A percentile compares a stretch with the other conserved stretches of the same genome.
Evolutionary conservation across 2,329 filamentous ascomycete genomes (phyloP).

Genomic region (Eurotiales sp.): DNA sequence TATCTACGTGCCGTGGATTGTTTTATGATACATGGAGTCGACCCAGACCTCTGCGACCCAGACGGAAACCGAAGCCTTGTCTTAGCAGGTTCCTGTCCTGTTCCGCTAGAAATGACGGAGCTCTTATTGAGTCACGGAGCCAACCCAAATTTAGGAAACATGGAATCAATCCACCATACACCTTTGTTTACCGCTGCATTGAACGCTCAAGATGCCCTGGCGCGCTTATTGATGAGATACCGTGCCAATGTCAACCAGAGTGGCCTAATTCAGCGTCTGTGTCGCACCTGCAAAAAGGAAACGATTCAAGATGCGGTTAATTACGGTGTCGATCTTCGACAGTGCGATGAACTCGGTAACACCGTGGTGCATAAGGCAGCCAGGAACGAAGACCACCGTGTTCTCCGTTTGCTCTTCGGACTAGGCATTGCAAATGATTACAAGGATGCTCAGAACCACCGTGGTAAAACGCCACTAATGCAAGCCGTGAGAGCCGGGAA

Average conservation of each 20-base stretch:
- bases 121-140: conserved; percentile 7
- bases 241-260: background rate
- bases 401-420: background rate
- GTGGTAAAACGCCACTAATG: conserved; percentile 5
- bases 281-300: background rate
- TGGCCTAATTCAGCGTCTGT: background rate
- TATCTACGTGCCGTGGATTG: background rate
- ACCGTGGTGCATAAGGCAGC: conserved; percentile 6
- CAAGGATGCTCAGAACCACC: background rate
- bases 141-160: background rate
- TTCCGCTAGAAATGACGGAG: conserved; percentile 4
- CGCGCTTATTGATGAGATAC: background rate
- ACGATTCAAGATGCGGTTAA: background rate
- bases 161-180: background rate
- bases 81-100: background rate
- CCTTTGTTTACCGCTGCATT: conserved; percentile 4
- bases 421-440: background rate
- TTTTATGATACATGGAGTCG: conserved; percentile 5
- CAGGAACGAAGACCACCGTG: background rate
- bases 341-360: background rate
- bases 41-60: background rate
- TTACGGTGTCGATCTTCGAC: background rate
- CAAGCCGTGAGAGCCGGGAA: background rate
- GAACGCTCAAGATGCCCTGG: conserved; percentile 1
- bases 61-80: background rate